Evolutionary conservation across 768 basidiomycete species (phyloP).

Genomic region (Kwoniella sp.): DNA sequence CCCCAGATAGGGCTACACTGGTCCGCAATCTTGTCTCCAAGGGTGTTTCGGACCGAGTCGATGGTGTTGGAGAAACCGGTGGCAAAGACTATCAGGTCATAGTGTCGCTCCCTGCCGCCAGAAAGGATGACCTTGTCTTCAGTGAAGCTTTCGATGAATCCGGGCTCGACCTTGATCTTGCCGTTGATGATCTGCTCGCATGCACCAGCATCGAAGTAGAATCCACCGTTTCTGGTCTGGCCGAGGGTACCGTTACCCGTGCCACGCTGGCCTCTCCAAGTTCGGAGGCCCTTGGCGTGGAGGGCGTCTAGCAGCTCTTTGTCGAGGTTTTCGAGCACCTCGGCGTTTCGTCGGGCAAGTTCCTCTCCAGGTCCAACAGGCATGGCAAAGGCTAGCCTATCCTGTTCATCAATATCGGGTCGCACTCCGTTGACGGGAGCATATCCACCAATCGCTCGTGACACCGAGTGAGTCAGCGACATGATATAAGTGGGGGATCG

Average conservation of each 20-base stretch:
- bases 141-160: conserved; percentile 29
- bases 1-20: conserved; percentile 34
- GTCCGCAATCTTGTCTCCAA: conserved; percentile 29
- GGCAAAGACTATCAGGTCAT: conserved; percentile 35
- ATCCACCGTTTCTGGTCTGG: conserved; percentile 31
- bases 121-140: conserved; percentile 30
- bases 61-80: conserved; percentile 41
- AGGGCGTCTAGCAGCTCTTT: conserved; percentile 22
- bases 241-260: conserved; percentile 24
- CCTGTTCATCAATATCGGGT: conserved; percentile 20
- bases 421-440: conserved; percentile 21
- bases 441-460: conserved; percentile 20
- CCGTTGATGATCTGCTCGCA: conserved; percentile 38
- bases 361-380: conserved; percentile 28
- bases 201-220: conserved; percentile 38
- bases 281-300: conserved; percentile 30
- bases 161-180: conserved; percentile 38
- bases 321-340: conserved; percentile 13
- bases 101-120: conserved; percentile 28
- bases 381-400: conserved; percentile 17
- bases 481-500: conserved; percentile 65
- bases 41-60: conserved; percentile 33
- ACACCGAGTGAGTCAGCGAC: conserved; percentile 59
- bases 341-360: conserved; percentile 14
- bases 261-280: conserved; percentile 29